Evolutionary conservation across 2,329 filamentous ascomycete species (phyloP).

Genomic region (Botrytis fabae): DNA sequence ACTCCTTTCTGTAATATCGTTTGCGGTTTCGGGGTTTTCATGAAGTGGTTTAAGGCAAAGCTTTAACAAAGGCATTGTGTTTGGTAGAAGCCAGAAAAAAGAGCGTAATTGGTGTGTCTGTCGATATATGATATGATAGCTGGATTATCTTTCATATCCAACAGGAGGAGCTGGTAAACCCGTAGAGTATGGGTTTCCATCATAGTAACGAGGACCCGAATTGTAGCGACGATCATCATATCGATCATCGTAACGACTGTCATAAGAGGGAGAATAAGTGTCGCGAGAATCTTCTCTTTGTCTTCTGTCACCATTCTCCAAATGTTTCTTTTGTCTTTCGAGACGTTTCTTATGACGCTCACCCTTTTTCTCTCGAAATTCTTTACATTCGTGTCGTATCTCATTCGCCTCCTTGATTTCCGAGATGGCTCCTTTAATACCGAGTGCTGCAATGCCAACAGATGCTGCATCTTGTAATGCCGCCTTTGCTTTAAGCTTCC

Average conservation of each 20-base stretch:
- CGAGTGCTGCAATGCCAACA: slow-evolving; percentile 65
- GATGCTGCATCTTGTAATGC: slow-evolving; percentile 65
- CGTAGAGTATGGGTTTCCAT: slow-evolving; percentile 48
- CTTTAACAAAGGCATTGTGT: slow-evolving; percentile 21
- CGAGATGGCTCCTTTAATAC: slow-evolving; percentile 62
- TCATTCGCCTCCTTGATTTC: slow-evolving; percentile 70
- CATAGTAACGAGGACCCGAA: slow-evolving; percentile 46
- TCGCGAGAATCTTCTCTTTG: slow-evolving; percentile 19
- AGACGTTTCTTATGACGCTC: slow-evolving; percentile 47
- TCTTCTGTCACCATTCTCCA: slow-evolving; percentile 28
- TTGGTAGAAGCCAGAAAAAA: not conserved
- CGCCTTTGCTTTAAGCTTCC: slow-evolving; percentile 62
- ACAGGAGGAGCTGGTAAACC: slow-evolving; percentile 40
- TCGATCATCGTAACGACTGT: slow-evolving; percentile 27
- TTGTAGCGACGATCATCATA: slow-evolving; percentile 37
- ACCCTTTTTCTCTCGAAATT: slow-evolving; percentile 53
- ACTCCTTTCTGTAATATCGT: not conserved
- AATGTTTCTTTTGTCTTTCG: slow-evolving; percentile 44
- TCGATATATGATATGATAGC: not conserved
- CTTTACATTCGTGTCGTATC: slow-evolving; percentile 55
- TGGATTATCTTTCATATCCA: slow-evolving; percentile 33
- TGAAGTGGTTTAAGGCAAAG: slow-evolving; percentile 12
- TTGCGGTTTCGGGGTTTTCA: slow-evolving; percentile 5
- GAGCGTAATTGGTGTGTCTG: not conserved
- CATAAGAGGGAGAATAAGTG: slow-evolving; percentile 18